These are phyloP conservation scores for Vigna mungo DNA, from an alignment of 306 rosid species.

Conservation along the genomic window DNA sequence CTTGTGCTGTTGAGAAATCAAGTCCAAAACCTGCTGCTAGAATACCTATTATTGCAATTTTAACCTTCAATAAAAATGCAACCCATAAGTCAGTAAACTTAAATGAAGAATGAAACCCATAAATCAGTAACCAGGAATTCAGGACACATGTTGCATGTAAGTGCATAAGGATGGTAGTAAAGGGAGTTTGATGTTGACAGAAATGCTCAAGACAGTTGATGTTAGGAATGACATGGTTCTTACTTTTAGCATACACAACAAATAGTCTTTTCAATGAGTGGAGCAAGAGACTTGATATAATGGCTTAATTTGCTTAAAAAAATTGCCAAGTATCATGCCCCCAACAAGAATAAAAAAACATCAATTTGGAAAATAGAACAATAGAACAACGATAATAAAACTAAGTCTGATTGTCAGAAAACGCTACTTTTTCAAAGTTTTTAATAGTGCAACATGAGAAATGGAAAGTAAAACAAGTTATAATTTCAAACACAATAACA, in stretches of 20 bases:
- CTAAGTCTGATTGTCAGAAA: conserved; percentile 28
- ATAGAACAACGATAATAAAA: conserved; percentile 30
- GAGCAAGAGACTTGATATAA: conserved; percentile 19
- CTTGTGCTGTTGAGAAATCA: conserved; percentile 89
- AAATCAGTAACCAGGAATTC: conserved; percentile 28
- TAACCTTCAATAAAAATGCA: conserved; percentile 64
- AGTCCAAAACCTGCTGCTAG: conserved; percentile 96
- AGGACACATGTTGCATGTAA: background rate
- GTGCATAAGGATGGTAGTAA: conserved; percentile 3
- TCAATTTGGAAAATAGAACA: conserved; percentile 32
- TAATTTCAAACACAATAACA: conserved; percentile 20
- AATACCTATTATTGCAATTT: conserved; percentile 87
- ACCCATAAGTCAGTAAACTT: conserved; percentile 36
- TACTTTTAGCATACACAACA: background rate
- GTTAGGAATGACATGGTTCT: conserved; percentile 12
- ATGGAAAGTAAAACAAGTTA: background rate
- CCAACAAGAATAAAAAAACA: conserved; percentile 12
- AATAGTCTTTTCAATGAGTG: conserved; percentile 26
- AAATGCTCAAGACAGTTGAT: conserved; percentile 6
- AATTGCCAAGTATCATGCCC: conserved; percentile 12
- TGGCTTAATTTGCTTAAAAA: conserved; percentile 6
- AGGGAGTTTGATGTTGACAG: conserved; percentile 31
- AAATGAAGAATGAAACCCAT: conserved; percentile 18
- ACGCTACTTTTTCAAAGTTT: background rate
- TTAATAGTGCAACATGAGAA: conserved; percentile 11